phyloP scores from a whole-genome alignment of 2,329 filamentous ascomycete species.

The Alternaria hordeiaustralica region DNA sequence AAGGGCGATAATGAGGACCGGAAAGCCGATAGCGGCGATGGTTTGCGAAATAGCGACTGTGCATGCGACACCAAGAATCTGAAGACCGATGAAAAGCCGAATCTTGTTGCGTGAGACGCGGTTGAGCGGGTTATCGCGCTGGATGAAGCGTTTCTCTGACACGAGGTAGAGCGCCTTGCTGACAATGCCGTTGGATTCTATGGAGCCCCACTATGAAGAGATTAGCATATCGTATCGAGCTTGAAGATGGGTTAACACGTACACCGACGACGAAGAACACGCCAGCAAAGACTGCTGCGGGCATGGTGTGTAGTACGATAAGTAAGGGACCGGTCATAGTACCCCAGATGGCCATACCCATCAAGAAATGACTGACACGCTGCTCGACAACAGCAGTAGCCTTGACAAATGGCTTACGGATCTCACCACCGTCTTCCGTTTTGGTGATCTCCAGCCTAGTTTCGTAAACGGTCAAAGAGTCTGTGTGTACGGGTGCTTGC shows the following conservation, averaged over 20 bases:
- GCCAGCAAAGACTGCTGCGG: constrained; percentile 58
- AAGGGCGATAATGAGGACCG: constrained; percentile 61
- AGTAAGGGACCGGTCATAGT: constrained; percentile 62
- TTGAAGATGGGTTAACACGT: constrained; percentile 25
- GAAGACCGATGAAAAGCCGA: constrained; percentile 56
- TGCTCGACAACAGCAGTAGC: constrained; percentile 60
- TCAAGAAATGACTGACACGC: constrained; percentile 60
- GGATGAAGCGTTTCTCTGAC: constrained; percentile 55
- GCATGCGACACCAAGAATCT: constrained; percentile 56
- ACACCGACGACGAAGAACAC: constrained; percentile 63
- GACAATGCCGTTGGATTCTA: constrained; percentile 57
- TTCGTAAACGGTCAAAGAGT: constrained; percentile 54
- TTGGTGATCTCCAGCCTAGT: constrained; percentile 45
- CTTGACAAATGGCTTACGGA: constrained; percentile 52
- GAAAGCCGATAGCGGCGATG: constrained; percentile 64
- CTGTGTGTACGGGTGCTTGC: constrained; percentile 64
- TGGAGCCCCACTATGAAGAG: constrained; percentile 49
- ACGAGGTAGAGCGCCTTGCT: constrained; percentile 57
- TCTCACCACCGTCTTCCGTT: constrained; percentile 51
- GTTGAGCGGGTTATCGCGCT: constrained; percentile 55
- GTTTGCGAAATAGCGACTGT: constrained; percentile 64
- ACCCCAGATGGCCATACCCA: constrained; percentile 60
- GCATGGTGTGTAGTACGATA: constrained; percentile 59
- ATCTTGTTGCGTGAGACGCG: constrained; percentile 54
- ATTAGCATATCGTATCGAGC: not conserved